Evolutionary conservation across 495 filamentous ascomycete genomes (phyloP).

Genomic region (Hypomontagnella submonticulosa): DNA sequence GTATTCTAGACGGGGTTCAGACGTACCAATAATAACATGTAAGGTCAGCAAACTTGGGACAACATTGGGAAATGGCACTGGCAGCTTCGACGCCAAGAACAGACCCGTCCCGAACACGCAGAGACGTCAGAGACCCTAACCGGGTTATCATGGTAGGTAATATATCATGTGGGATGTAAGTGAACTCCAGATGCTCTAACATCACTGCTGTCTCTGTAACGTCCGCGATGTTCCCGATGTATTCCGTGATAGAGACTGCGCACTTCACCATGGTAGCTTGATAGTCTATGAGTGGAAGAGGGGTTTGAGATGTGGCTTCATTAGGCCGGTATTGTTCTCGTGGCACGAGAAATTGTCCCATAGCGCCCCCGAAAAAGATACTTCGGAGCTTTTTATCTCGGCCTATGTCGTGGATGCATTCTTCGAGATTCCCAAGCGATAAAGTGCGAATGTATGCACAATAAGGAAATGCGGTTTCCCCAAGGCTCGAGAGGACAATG

Average conservation of each 20-base stretch:
- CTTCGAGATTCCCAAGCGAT: slow-evolving; percentile 67
- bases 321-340: background rate
- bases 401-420: slow-evolving; percentile 65
- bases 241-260: slow-evolving; percentile 48
- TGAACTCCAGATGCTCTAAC: slow-evolving; percentile 62
- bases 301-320: background rate
- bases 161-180: slow-evolving; percentile 40
- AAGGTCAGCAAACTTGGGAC: slow-evolving; percentile 69
- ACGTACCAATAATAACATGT: slow-evolving; percentile 60
- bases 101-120: slow-evolving; percentile 68
- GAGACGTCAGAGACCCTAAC: slow-evolving; percentile 51
- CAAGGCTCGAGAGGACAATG: slow-evolving; percentile 73
- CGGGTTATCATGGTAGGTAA: slow-evolving; percentile 52
- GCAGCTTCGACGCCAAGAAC: slow-evolving; percentile 64
- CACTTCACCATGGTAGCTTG: slow-evolving; percentile 41
- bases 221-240: slow-evolving; percentile 49
- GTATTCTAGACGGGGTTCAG: background rate
- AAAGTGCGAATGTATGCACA: slow-evolving; percentile 72
- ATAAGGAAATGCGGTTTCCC: slow-evolving; percentile 73
- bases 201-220: slow-evolving; percentile 43
- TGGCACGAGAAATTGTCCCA: slow-evolving; percentile 51
- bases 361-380: slow-evolving; percentile 62
- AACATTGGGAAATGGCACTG: slow-evolving; percentile 65
- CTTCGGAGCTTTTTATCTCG: slow-evolving; percentile 54
- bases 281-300: slow-evolving; percentile 21